phyloP scores from a whole-genome alignment of 2,329 filamentous ascomycete genomes.

The Aspergillus luchuensis region DNA sequence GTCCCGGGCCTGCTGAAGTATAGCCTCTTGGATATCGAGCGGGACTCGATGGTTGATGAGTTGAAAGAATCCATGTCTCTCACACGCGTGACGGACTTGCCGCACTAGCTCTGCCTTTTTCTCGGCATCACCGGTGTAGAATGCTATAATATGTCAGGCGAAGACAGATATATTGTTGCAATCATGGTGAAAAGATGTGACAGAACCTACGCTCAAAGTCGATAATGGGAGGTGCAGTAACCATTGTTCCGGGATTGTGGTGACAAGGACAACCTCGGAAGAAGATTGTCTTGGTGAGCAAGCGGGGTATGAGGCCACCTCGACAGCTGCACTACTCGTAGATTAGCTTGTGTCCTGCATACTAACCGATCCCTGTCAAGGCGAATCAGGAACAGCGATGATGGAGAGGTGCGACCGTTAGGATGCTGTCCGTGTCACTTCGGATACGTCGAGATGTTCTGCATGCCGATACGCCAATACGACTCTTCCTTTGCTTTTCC shows the following conservation, averaged over 20 bases:
- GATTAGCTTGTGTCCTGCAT: no score
- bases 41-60: constrained; percentile 54
- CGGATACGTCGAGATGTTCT: no score
- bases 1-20: constrained; percentile 46
- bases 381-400: no score
- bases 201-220: constrained; percentile 9
- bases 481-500: no score
- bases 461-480: no score
- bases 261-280: not conserved
- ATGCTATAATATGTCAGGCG: not conserved
- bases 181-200: no score
- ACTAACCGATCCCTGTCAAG: no score
- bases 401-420: no score
- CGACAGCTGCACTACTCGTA: no score
- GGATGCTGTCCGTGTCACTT: no score
- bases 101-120: constrained; percentile 7
- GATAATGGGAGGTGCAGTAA: constrained; percentile 8
- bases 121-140: constrained; percentile 1
- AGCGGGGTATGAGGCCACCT: no score
- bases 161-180: no score
- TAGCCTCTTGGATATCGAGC: constrained; percentile 41
- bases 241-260: not conserved
- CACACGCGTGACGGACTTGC: constrained; percentile 46
- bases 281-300: not conserved
- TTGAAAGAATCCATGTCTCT: constrained; percentile 57